Evolutionary conservation across 2,329 filamentous ascomycete genomes (phyloP).

Genomic region (Magnaporthiopsis poae): DNA sequence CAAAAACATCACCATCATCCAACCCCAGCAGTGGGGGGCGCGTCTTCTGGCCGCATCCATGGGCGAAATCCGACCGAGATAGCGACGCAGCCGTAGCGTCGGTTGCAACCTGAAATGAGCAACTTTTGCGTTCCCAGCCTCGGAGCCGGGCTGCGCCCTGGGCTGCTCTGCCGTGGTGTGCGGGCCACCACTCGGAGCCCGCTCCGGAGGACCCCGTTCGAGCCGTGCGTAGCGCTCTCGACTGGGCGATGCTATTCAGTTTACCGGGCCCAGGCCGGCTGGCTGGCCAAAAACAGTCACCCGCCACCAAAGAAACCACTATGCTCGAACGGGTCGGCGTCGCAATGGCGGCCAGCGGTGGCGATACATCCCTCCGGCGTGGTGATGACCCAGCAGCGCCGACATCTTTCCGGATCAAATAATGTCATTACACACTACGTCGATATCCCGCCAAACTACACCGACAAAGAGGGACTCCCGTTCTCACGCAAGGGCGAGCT

Average conservation of each 20-base stretch:
- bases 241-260: constrained; percentile 25
- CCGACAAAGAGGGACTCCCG: constrained; percentile 43
- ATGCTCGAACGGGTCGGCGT: background rate
- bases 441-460: constrained; percentile 47
- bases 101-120: constrained; percentile 1
- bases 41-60: background rate
- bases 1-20: background rate
- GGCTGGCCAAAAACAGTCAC: background rate
- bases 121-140: constrained; percentile 3
- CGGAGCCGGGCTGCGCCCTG: background rate
- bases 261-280: background rate
- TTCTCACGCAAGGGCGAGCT: constrained; percentile 36
- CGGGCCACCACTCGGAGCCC: background rate
- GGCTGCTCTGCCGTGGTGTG: constrained; percentile 2
- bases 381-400: background rate
- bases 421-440: constrained; percentile 42
- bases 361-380: background rate
- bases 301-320: background rate
- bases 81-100: constrained; percentile 4
- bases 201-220: background rate
- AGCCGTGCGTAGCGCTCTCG: background rate
- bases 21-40: background rate
- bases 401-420: background rate
- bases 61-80: background rate
- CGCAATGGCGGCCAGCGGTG: background rate